Conservation (phyloP, 2,329 filamentous ascomycete genomes). For the Colletotrichum sp. region DNA sequence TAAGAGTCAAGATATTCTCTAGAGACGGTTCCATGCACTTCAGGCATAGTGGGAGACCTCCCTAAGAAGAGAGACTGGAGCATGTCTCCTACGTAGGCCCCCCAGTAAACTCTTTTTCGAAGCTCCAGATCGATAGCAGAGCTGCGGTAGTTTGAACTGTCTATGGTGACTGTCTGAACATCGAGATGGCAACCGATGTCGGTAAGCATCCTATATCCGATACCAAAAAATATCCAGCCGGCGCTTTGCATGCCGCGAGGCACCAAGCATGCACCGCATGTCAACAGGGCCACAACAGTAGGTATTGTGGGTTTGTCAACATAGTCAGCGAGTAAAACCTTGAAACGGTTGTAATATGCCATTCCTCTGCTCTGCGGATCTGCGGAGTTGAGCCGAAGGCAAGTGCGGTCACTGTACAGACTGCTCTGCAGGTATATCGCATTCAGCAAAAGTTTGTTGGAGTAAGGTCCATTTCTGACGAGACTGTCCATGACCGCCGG, state of each 20-base stretch:
- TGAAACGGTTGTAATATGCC: conserved; percentile 42
- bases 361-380: conserved; percentile 38
- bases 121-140: background rate
- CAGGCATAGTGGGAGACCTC: background rate
- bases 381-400: conserved; percentile 34
- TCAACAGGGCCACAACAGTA: conserved; percentile 35
- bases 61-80: background rate
- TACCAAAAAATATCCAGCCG: background rate
- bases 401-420: conserved; percentile 41
- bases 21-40: background rate
- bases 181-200: background rate
- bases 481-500: conserved; percentile 44
- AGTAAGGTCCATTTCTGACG: conserved; percentile 32
- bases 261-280: background rate
- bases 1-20: background rate
- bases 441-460: conserved; percentile 42
- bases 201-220: background rate
- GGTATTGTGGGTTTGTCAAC: conserved; percentile 40
- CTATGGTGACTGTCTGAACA: background rate
- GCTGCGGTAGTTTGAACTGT: background rate
- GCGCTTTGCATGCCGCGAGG: background rate
- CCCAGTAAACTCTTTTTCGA: background rate
- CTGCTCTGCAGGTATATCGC: conserved; percentile 44
- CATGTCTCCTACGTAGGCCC: background rate
- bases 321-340: conserved; percentile 37